Evolutionary conservation across 2,329 filamentous ascomycete genomes (phyloP).

Genomic region (Ceratocystis cubensis): DNA sequence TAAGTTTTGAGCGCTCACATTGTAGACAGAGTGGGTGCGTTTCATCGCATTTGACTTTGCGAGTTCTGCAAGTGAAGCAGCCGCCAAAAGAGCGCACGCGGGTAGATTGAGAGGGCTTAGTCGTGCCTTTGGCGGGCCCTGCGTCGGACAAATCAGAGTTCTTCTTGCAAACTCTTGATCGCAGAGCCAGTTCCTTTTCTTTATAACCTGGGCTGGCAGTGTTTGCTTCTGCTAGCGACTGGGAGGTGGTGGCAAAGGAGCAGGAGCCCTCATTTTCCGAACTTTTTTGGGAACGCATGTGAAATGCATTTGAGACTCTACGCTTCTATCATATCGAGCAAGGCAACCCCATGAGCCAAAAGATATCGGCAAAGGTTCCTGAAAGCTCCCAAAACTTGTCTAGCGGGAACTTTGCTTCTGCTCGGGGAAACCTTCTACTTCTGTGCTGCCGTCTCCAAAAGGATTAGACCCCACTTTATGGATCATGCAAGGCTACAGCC

Average conservation of each 20-base stretch:
- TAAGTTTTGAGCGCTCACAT: conserved; percentile 11
- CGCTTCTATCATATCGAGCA: neutral
- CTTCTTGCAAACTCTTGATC: neutral
- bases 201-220: no score
- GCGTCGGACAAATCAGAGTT: neutral
- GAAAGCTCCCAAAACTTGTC: neutral
- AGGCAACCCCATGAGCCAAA: neutral
- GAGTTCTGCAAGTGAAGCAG: conserved; percentile 18
- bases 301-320: neutral
- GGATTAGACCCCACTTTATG: neutral
- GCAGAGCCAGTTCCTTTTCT: neutral
- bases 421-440: neutral
- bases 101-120: neutral
- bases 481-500: neutral
- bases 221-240: no score
- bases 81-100: conserved; percentile 17
- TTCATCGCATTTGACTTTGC: conserved; percentile 20
- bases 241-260: no score
- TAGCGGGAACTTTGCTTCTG: neutral
- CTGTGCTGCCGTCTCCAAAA: neutral
- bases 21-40: conserved; percentile 13
- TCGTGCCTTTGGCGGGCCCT: neutral
- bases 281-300: no score
- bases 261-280: no score
- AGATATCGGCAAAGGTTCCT: neutral